Evolutionary conservation across 176 grass and related monocot species (phyloP), one percentile per base, ranked within the genome.

Genomic region (Musa schizocarpa): DNA sequence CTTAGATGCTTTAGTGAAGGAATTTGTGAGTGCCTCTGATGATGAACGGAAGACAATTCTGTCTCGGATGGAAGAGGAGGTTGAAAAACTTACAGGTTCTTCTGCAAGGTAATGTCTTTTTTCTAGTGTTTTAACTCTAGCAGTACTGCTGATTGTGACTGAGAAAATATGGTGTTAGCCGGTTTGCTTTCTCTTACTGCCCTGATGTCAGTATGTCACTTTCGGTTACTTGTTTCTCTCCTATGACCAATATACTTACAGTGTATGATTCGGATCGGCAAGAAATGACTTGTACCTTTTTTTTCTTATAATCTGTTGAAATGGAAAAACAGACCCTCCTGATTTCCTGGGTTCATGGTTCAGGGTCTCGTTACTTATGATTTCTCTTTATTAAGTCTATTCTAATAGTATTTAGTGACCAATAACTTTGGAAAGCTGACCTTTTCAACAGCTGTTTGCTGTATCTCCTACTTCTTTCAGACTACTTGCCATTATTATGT

Each of bases 41-140:
- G 86, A 89, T 48, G 89, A 94, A 43, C 65, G 27, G 69, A 98
- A 93, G 75, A 81, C 88, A 86, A 62, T 87, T 75, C 80, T 98
- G 24, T 73, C 88, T 57, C 87, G 86, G 78, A 87, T 99, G 68
- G 90, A 91, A 89, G 90, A 92, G 13, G 88, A 94, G 81, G 88
- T 80, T 82, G 86, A 82, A n/a, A 99, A 99, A 80, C 81, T 99
- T n/a, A 94, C 77, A 65, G 90, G 88, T 69, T 65, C 90, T 78
- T 84, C 95, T 87, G 86, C 86, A 27, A 99, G 80, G 95, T 99
- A 91, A 52, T 52, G 9, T 23, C 16, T 65, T 80, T 73, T 29
- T 72, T 2, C 29, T 29, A 29, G 14, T 17, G n/a, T 57, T 65
- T 24, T 19, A 65, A 66, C 4, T 54, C 8, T 1, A 52, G 14